phyloP scores from a whole-genome alignment of 257 asterid species.

The Penstemon newberryi region DNA sequence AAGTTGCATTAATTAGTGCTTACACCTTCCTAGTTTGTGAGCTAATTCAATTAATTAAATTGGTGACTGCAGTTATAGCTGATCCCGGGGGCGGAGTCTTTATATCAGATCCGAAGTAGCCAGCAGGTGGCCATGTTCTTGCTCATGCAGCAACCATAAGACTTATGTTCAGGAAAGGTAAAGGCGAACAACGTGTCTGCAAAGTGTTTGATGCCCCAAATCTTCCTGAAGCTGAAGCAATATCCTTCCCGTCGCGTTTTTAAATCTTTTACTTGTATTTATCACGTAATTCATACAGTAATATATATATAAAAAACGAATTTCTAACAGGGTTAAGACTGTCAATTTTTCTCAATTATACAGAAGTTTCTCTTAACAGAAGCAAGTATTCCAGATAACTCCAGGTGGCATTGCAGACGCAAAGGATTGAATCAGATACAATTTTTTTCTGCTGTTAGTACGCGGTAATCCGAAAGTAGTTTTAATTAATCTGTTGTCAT shows the following conservation, averaged over 20 bases:
- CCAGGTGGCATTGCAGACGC: conserved; percentile 98
- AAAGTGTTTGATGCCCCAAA: conserved; percentile 98
- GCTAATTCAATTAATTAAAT: conserved; percentile 19
- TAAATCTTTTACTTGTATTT: background rate
- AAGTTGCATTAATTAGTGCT: background rate
- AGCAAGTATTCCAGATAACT: conserved; percentile 85
- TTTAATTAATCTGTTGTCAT: background rate
- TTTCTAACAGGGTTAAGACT: too few relatives aligned
- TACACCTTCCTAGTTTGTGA: background rate
- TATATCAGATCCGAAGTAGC: conserved; percentile 96
- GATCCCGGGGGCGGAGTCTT: conserved; percentile 99
- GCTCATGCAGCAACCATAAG: conserved; percentile 97
- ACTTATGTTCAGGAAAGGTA: conserved; percentile 98
- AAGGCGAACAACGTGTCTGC: conserved; percentile 99
- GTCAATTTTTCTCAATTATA: background rate
- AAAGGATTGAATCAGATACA: conserved; percentile 54
- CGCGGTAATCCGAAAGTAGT: background rate
- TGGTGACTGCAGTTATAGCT: conserved; percentile 80
- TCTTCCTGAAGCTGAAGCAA: conserved; percentile 98
- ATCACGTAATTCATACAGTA: conserved; percentile 18
- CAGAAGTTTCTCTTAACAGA: conserved; percentile 45
- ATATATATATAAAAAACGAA: background rate
- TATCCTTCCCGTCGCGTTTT: conserved; percentile 54
- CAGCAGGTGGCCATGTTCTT: conserved; percentile 97
- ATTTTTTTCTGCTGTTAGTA: background rate